Evolutionary conservation across 129 eudicot genomes (phyloP), one percentile per base, ranked within the genome.

Genomic region (Daucus carota): DNA sequence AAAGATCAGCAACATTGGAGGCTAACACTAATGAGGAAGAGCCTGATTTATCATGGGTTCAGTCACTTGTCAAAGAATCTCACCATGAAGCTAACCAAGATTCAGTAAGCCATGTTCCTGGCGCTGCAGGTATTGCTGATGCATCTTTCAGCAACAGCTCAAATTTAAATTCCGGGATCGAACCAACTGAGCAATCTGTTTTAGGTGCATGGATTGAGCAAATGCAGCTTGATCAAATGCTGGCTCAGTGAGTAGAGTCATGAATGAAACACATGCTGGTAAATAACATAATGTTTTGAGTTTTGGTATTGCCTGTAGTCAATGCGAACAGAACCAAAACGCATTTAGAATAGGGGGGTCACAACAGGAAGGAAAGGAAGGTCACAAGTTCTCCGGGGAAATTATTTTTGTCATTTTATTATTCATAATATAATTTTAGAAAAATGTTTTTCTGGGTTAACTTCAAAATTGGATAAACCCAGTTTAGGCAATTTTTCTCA

Each of bases 31-130:
- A 87, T 11, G 89, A 73, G 40, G 93, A 87, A 69, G 97, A 88
- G 80, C 96, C 97, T 29, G 93, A 92, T 86, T 65, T 92, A 54
- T 92, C 97, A 24, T 92, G 97, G 97, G 96, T 89, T 44, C 97
- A 92, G 48, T 87, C 97, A 6, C 92, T 92, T 44, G 97, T 92
- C 73, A 90, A 86, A 74, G 97, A 92, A 70, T 80, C 97, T 20
- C 90, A 92, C 0, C 90, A 76, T 24, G 97, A 91, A 7, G 67
- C 73, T 78, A 88, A 83, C 69, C 93, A 86, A 68, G 85, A 80
- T 54, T 66, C 79, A 33, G 85, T 70, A 29, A 73, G 44, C 7
- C 75, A 28, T 48, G 83, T 54, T 33, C 70, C 77, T 32, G 78
- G 76, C 9, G 73, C 38, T 32, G 74, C 73, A 4, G 67, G 71